Conservation (phyloP, 768 basidiomycete species). For the Leccinum ochraceum region DNA sequence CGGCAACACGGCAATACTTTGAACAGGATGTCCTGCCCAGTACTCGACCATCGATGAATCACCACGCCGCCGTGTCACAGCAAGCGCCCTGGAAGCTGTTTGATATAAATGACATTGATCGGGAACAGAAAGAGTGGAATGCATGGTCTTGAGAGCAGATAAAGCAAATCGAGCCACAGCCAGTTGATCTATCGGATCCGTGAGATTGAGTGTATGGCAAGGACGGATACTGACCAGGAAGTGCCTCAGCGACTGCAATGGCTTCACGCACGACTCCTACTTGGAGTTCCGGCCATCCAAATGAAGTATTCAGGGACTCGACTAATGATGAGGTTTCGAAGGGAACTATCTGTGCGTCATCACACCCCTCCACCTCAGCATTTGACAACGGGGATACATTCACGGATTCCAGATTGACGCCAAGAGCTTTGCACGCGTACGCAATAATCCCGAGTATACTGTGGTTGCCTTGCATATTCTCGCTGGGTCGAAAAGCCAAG, state of each 20-base stretch:
- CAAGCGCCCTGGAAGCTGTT: slow-evolving; percentile 70
- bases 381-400: slow-evolving; percentile 41
- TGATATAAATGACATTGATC: slow-evolving; percentile 83
- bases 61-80: slow-evolving; percentile 76
- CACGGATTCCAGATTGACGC: slow-evolving; percentile 78
- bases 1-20: slow-evolving; percentile 79
- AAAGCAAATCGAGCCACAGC: slow-evolving; percentile 87
- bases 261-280: slow-evolving; percentile 93
- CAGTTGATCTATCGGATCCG: slow-evolving; percentile 61
- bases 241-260: slow-evolving; percentile 84
- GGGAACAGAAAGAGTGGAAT: slow-evolving; percentile 61
- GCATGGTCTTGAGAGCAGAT: slow-evolving; percentile 78
- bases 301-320: slow-evolving; percentile 46
- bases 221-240: slow-evolving; percentile 66
- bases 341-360: slow-evolving; percentile 8
- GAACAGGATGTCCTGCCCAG: slow-evolving; percentile 82
- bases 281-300: slow-evolving; percentile 95
- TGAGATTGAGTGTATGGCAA: slow-evolving; percentile 2
- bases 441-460: slow-evolving; percentile 77
- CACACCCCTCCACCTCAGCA: slow-evolving; percentile 21
- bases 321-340: slow-evolving; percentile 44
- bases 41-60: slow-evolving; percentile 71
- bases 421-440: slow-evolving; percentile 75
- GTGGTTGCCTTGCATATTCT: slow-evolving; percentile 77
- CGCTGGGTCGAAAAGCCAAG: slow-evolving; percentile 71